Evolutionary conservation across 768 basidiomycete species (phyloP).

Genomic region (Mycena epipterygia): DNA sequence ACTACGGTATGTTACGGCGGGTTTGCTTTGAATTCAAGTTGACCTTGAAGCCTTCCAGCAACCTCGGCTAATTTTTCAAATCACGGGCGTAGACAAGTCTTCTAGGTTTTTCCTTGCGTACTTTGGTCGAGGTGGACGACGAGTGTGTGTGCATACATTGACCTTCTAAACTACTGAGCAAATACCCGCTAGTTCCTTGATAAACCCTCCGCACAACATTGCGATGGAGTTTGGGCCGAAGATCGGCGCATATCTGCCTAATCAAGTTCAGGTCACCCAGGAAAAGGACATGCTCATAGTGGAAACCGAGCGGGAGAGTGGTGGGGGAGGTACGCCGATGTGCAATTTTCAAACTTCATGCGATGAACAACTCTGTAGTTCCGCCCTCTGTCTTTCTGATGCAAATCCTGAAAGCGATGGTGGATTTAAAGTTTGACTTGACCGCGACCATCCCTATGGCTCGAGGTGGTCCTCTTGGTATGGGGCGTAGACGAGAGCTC

Average conservation of each 20-base stretch:
- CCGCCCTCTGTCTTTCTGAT: constrained; percentile 71
- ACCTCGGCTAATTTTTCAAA: constrained; percentile 78
- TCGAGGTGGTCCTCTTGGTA: constrained; percentile 57
- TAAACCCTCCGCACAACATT: constrained; percentile 60
- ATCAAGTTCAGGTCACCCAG: constrained; percentile 49
- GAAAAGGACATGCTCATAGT: constrained; percentile 68
- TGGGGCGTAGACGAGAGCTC: constrained; percentile 66
- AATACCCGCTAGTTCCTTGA: constrained; percentile 44
- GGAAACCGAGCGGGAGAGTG: constrained; percentile 57
- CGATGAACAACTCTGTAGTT: constrained; percentile 47
- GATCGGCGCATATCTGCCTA: constrained; percentile 54
- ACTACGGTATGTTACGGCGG: constrained; percentile 58
- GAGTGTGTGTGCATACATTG: constrained; percentile 49
- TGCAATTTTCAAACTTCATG: constrained; percentile 32
- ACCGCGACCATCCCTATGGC: constrained; percentile 77
- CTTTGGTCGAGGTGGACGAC: constrained; percentile 72
- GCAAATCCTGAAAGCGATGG: constrained; percentile 73
- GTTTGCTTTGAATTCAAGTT: constrained; percentile 25
- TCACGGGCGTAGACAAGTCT: constrained; percentile 59
- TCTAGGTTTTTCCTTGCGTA: constrained; percentile 76
- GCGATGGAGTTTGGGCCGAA: constrained; percentile 56
- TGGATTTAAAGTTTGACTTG: constrained; percentile 69
- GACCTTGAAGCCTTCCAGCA: constrained; percentile 50
- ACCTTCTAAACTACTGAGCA: neutral
- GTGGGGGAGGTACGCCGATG: constrained; percentile 47